Conservation (phyloP, 768 basidiomycete species). For the Pleurotus sapidus region DNA sequence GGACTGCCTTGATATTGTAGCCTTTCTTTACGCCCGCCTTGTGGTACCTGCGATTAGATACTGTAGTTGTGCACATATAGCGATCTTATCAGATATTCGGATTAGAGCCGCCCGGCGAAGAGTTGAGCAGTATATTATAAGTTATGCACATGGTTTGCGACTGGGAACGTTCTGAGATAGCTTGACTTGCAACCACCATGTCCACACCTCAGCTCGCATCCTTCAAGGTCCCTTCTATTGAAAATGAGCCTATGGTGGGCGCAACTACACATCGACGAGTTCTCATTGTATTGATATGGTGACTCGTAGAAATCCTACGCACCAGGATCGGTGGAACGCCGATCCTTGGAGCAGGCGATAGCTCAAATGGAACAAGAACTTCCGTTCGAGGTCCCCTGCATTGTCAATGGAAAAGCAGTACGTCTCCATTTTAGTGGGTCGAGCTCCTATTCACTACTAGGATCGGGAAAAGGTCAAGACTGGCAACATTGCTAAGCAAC, state of each 20-base stretch:
- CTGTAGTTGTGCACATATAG: too few species aligned
- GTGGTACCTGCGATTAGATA: not conserved
- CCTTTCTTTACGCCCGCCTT: not conserved
- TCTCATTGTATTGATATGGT: too few species aligned
- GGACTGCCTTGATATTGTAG: not conserved
- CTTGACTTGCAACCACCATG: conserved; percentile 38
- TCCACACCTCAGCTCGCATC: conserved; percentile 73
- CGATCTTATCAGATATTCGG: conserved; percentile 8
- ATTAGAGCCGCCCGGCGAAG: conserved; percentile 9
- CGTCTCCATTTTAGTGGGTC: conserved; percentile 18
- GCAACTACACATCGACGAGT: too few species aligned
- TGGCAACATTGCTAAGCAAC: conserved; percentile 74
- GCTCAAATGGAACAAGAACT: conserved; percentile 76
- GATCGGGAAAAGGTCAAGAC: conserved; percentile 62
- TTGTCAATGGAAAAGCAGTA: conserved; percentile 88
- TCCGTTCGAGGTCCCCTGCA: conserved; percentile 91
- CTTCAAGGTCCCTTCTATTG: conserved; percentile 81
- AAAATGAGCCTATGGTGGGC: conserved; percentile 93
- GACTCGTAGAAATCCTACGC: conserved; percentile 66
- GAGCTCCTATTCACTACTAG: conserved; percentile 2
- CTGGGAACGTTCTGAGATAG: not conserved
- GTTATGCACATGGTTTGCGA: not conserved
- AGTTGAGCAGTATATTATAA: not conserved
- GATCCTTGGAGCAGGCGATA: conserved; percentile 68
- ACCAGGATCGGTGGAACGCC: conserved; percentile 75